Base-by-base conservation (phyloP, 139 green algal species). In the Chlorella sp. region DNA sequence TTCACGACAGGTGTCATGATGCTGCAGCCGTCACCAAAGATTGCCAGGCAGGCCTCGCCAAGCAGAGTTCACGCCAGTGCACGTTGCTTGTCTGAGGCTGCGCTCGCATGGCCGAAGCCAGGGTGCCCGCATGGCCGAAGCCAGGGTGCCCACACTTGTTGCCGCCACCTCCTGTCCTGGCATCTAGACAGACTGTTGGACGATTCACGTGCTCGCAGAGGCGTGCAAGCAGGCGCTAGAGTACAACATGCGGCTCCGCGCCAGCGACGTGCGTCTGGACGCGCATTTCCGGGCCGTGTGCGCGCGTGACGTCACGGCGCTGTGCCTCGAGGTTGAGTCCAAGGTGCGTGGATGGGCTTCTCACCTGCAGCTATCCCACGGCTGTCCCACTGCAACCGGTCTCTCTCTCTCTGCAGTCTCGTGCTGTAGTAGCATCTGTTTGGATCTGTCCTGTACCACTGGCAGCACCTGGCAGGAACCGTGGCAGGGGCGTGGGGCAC, bases 221-320 rank as follows among this genome's bases (percentile, higher is more conserved):
- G 75, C 42, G 50, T 81, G 75, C 55, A 30, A 20, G 10, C 29
- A 49, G 1, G 70, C 70, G 64, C 50, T 81, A 26, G 10, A 26
- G 3, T 35, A 77, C 22, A 17, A 67, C 29, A 50, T 50, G 30
- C 70, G 59, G 70, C 70, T 78, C 49, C 79, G 79, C 24, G 77
- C 74, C 2, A 35, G 62, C 30, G 79, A 84, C 49, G 79, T 60
- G 31, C 60, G 79, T n/a, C 67, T 84, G 67, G 79, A 84, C 71
- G 66, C 69, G 30, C 62, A 36, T 17, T 80, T 80, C 26, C 23
- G 35, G 31, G 22, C 27, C 1, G 26, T n/a, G 32, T 80, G 75
- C 69, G 31, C 3, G 6, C 14, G 20, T 2, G 75, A 79, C 68
- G 74, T 75, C 61, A 27, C 32, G 31, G 72, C 31, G 26, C 62